Conservation (phyloP, 1,284 basidiomycete species). For the Lentinus polychrous region DNA sequence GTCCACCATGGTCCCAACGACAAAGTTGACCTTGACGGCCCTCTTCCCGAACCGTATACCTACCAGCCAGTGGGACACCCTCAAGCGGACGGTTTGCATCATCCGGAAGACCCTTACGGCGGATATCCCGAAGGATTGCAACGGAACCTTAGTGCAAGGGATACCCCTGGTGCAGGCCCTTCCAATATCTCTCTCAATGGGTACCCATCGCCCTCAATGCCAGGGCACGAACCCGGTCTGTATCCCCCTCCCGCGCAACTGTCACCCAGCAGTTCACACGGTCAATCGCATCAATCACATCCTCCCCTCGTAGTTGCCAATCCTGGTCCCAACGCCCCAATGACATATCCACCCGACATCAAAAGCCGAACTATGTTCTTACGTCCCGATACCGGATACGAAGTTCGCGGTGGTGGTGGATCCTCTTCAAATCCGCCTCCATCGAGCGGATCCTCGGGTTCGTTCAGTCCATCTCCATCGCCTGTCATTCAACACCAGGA, state of each 20-base stretch:
- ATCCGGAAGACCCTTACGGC: neutral
- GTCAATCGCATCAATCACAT: neutral
- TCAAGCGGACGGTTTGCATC: neutral
- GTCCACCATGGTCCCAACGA: neutral
- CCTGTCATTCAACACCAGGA: slow-evolving; percentile 6
- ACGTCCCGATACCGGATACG: slow-evolving; percentile 3
- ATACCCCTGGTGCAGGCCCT: neutral
- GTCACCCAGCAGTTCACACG: neutral
- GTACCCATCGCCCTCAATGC: neutral
- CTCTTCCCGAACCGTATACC: neutral
- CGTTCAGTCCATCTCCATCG: neutral
- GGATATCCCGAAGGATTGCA: neutral
- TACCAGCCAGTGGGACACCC: neutral
- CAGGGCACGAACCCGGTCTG: neutral
- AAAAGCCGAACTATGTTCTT: slow-evolving; percentile 1
- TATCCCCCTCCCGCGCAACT: neutral
- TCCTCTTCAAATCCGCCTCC: neutral
- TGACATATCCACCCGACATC: slow-evolving; percentile 2
- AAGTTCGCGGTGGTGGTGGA: neutral
- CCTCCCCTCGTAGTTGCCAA: slow-evolving; percentile 3
- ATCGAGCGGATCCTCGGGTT: no score
- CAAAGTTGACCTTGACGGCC: neutral
- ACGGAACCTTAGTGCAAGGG: neutral
- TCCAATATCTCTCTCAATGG: neutral
- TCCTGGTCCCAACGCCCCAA: neutral